A percentile compares a stretch with the other conserved stretches of the same genome.
These are phyloP conservation scores for Arthromyces matolae DNA, from an alignment of 768 basidiomycete species.

Conservation along the genomic window DNA sequence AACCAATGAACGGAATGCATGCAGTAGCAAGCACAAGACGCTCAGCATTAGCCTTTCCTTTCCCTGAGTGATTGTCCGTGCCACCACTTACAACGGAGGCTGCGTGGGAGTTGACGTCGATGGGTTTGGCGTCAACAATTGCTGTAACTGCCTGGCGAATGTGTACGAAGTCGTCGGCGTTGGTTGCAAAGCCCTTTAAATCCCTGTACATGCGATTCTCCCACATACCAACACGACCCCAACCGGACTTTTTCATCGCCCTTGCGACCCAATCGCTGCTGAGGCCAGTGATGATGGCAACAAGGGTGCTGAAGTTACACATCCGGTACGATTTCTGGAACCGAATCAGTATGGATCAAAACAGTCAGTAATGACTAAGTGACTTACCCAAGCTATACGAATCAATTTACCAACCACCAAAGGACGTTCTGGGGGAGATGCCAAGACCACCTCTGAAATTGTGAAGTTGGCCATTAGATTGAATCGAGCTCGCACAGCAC, in stretches of 20 bases:
- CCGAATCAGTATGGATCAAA: conserved; percentile 2
- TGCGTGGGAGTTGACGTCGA: conserved; percentile 51
- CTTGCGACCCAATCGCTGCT: conserved; percentile 63
- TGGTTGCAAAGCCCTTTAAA: conserved; percentile 61
- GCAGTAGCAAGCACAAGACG: conserved; percentile 40
- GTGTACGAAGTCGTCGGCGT: conserved; percentile 67
- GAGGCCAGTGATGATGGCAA: conserved; percentile 77
- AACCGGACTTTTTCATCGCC: conserved; percentile 59
- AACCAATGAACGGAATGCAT: conserved; percentile 85
- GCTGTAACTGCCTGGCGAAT: conserved; percentile 63
- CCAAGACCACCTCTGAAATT: conserved; percentile 75
- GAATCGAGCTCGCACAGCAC: conserved; percentile 75
- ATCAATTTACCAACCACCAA: conserved; percentile 75
- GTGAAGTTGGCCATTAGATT: conserved; percentile 82
- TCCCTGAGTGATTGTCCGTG: conserved; percentile 36
- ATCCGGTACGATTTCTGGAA: conserved; percentile 74
- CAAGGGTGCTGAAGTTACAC: conserved; percentile 75
- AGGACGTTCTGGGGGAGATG: conserved; percentile 61
- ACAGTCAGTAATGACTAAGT: background rate
- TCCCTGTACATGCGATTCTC: conserved; percentile 74
- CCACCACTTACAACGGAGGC: conserved; percentile 47
- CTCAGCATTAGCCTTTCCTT: conserved; percentile 36
- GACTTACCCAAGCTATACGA: conserved; percentile 77
- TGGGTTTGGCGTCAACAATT: conserved; percentile 63
- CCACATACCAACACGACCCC: conserved; percentile 63